A percentile compares a stretch with the other conserved stretches of the same genome.
phyloP scores from a whole-genome alignment of 495 filamentous ascomycete species.

The Aspergillus ellipticus region DNA sequence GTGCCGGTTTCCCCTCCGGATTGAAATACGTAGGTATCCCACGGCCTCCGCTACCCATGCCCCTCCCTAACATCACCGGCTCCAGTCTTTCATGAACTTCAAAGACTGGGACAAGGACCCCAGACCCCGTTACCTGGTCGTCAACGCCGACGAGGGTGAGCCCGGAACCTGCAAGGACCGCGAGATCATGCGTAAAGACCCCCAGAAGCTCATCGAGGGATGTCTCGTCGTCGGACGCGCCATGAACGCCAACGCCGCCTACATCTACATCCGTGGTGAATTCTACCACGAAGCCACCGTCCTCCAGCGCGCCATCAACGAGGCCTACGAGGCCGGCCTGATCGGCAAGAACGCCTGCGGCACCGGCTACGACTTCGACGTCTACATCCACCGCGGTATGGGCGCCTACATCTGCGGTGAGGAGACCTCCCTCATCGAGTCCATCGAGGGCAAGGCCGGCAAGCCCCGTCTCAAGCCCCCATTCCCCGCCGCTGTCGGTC shows the following conservation, averaged over 20 bases:
- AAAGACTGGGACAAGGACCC: slow-evolving; percentile 99
- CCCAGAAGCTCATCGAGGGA: slow-evolving; percentile 96
- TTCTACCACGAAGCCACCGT: slow-evolving; percentile 97
- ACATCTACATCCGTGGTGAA: slow-evolving; percentile 99
- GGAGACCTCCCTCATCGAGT: slow-evolving; percentile 96
- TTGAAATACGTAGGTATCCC: slow-evolving; percentile 84
- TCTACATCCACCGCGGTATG: slow-evolving; percentile 94
- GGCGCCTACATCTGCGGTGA: slow-evolving; percentile 98
- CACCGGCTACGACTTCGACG: slow-evolving; percentile 95
- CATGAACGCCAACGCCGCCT: slow-evolving; percentile 97
- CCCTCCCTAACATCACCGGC: slow-evolving; percentile 7
- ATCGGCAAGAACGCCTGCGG: slow-evolving; percentile 98
- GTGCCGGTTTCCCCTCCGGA: slow-evolving; percentile 95
- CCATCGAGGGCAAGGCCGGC: slow-evolving; percentile 94
- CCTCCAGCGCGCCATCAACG: slow-evolving; percentile 91
- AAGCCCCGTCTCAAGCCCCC: slow-evolving; percentile 98
- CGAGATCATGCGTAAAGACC: slow-evolving; percentile 99
- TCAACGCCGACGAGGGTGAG: slow-evolving; percentile 98
- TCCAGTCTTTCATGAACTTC: slow-evolving; percentile 98
- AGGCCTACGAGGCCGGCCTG: slow-evolving; percentile 87
- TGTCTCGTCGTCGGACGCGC: slow-evolving; percentile 94
- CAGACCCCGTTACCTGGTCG: slow-evolving; percentile 91
- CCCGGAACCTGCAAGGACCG: slow-evolving; percentile 99
- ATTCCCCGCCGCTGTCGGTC: slow-evolving; percentile 93
- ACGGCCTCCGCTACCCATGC: background rate